Base-by-base conservation (phyloP, 2,329 filamentous ascomycete species). In the Penicillium decumbens region DNA sequence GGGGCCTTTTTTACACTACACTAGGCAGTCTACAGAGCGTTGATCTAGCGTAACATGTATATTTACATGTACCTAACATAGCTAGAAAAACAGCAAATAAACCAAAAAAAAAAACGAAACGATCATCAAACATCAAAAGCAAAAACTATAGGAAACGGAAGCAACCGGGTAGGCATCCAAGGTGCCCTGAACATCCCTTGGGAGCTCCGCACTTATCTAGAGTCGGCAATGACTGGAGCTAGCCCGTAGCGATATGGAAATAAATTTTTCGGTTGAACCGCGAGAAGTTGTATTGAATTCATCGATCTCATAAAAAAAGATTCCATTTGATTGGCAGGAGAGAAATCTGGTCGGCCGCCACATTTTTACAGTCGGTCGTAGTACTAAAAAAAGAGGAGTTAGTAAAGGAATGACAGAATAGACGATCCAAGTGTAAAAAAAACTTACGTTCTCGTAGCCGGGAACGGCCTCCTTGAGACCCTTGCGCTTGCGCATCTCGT, bases 401-500 rank as follows among this genome's bases (percentile, higher is more conserved):
- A 67, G 63, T 20, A 6, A 33, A 8, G 13, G 10, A 43, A 20
- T n/a, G 35, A 5, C 5, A 6, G 6, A 24, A 39, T 2, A 40
- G 0, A 6, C 23, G 7, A 37, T 24, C 29, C 5, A 32, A 38
- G 25, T 30, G 20, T 9, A 30, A 23, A 23, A 23, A 23, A 50
- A 59, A 88, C 89, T 89, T 84, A 93, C 89, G 83, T 96, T 95
- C 73, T 89, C 89, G 80, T 90, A 85, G 74, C 87, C 88, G 67
- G 93, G 92, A 73, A 96, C 88, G 69, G 89, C 83, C 71, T 87
- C 79, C 89, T 98, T 98, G 82, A 98, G 81, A 89, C 92, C 93
- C 89, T 98, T 98, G 79, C 92, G 89, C 86, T 96, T 96, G 74
- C 93, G 90, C 87, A 95, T 95, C 53, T 86, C 83, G 72, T 80